Conservation (phyloP, 495 filamentous ascomycete genomes). For the Aspergillus diversus region DNA sequence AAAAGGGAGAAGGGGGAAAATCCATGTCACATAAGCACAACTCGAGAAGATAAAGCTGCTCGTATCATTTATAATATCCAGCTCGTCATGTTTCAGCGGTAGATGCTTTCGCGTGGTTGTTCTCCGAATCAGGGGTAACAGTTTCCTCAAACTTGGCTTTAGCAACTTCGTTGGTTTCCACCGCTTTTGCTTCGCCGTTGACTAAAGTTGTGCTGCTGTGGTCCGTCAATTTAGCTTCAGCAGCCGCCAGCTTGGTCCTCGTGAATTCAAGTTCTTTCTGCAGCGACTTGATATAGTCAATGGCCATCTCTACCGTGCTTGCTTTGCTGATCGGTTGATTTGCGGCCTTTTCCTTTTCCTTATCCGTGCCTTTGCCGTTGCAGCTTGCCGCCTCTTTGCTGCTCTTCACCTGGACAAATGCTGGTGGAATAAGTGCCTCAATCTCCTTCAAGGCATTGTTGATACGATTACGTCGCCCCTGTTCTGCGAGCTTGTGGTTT, state of each 20-base stretch:
- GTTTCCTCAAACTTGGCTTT: constrained; percentile 1
- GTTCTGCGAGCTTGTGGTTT: constrained; percentile 96
- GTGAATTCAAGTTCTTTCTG: constrained; percentile 73
- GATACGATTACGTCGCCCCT: constrained; percentile 92
- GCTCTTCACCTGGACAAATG: constrained; percentile 40
- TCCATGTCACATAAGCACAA: background rate
- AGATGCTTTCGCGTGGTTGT: constrained; percentile 5
- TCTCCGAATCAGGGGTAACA: background rate
- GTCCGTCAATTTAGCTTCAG: constrained; percentile 58
- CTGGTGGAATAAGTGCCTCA: constrained; percentile 73
- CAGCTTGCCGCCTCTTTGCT: constrained; percentile 39
- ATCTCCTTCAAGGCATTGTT: constrained; percentile 94
- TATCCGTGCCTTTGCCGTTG: constrained; percentile 41
- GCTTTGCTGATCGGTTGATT: constrained; percentile 82
- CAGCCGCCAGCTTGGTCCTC: constrained; percentile 63
- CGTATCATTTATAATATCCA: background rate
- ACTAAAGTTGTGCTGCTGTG: constrained; percentile 16
- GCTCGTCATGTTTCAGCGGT: constrained; percentile 10
- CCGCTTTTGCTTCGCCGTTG: background rate
- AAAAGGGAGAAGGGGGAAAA: background rate
- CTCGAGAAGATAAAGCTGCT: background rate
- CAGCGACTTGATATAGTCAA: constrained; percentile 89
- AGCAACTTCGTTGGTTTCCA: constrained; percentile 1
- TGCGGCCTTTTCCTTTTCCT: constrained; percentile 49
- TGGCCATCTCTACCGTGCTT: constrained; percentile 92